Conservation (phyloP, 805 yeast species). For the Candida maris region DNA sequence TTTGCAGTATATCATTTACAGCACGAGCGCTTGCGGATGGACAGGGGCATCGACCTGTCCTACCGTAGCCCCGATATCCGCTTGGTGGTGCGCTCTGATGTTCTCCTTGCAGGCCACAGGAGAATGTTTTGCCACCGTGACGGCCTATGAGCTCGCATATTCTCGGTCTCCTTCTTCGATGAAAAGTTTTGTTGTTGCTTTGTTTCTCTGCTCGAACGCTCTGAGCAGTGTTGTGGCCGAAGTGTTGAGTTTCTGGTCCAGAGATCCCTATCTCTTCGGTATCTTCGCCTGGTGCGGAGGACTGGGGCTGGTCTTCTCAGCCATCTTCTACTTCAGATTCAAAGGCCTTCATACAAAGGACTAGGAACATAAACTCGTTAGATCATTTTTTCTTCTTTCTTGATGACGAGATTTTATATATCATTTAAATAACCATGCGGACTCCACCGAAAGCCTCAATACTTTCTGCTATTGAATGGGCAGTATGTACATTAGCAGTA, state of each 20-base stretch:
- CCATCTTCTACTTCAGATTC: constrained; percentile 18
- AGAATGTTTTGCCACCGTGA: constrained; percentile 49
- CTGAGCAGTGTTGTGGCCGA: constrained; percentile 44
- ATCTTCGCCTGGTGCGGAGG: constrained; percentile 35
- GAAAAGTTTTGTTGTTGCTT: constrained; percentile 49
- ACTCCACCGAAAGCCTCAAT: no score
- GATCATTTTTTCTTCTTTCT: no score
- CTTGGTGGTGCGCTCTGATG: constrained; percentile 32
- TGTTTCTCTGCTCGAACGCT: constrained; percentile 38
- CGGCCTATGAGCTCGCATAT: constrained; percentile 54
- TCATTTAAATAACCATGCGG: no score
- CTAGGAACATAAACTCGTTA: no score
- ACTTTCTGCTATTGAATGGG: no score
- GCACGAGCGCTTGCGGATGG: constrained; percentile 44
- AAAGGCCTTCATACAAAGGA: constrained; percentile 10
- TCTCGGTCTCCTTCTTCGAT: constrained; percentile 47
- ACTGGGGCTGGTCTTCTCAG: constrained; percentile 30
- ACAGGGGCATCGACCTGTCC: constrained; percentile 23
- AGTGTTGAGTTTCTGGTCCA: constrained; percentile 34
- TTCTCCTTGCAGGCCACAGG: constrained; percentile 47
- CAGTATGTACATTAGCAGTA: no score
- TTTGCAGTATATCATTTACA: constrained; percentile 42
- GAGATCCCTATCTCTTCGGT: constrained; percentile 38
- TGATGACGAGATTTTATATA: no score
- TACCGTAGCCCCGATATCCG: constrained; percentile 27